Evolutionary conservation across 2,329 filamentous ascomycete genomes (phyloP).

Genomic region (Trichoderma endophyticum): DNA sequence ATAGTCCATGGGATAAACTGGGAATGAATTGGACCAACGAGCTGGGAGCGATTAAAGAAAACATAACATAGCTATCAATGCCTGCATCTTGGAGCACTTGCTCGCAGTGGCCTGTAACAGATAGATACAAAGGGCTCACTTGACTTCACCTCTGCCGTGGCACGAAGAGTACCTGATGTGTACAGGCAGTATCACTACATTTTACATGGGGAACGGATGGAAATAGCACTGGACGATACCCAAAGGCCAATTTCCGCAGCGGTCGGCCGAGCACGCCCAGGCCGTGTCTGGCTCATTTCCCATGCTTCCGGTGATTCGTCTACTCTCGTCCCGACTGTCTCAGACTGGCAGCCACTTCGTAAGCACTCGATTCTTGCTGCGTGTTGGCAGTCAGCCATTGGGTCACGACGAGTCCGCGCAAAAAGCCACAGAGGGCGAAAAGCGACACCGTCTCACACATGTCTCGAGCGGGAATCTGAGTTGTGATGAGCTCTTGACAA

Average conservation of each 20-base stretch:
- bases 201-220: not conserved
- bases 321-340: constrained; percentile 3
- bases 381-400: constrained; percentile 11
- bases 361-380: constrained; percentile 3
- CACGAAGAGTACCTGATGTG: not conserved
- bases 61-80: not conserved
- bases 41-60: not conserved
- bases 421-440: not conserved
- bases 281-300: not conserved
- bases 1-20: not conserved
- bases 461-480: not conserved
- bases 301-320: not conserved
- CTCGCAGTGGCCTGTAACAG: constrained; percentile 8
- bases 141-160: not conserved
- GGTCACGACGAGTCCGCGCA: not conserved
- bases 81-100: constrained; percentile 9
- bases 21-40: not conserved
- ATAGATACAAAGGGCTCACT: constrained; percentile 6
- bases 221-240: not conserved
- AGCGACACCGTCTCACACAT: not conserved
- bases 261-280: not conserved
- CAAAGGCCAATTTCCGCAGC: not conserved
- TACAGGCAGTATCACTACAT: not conserved
- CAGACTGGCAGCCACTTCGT: constrained; percentile 9
- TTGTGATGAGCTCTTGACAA: not conserved